A percentile compares a stretch with the other conserved stretches of the same genome.
Evolutionary conservation across 345 rosid genomes (phyloP).

Genomic region (Linum trigynum): DNA sequence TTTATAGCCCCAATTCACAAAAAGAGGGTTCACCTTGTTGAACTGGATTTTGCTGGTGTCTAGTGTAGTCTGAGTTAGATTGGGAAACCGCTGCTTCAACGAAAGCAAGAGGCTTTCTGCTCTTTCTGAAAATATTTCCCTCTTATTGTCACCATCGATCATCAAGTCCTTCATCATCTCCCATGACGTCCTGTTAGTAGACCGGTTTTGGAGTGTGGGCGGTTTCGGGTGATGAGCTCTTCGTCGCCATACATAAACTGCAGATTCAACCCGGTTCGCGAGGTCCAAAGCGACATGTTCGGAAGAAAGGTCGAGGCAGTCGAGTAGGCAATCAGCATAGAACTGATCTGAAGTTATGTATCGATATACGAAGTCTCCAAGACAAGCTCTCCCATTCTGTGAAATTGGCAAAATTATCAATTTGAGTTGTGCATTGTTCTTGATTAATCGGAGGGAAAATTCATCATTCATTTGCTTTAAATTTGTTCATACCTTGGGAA

Average conservation of each 20-base stretch:
- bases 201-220: constrained; percentile 31
- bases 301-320: constrained; percentile 80
- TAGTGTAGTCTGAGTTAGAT: constrained; percentile 82
- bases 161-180: constrained; percentile 80
- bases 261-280: constrained; percentile 81
- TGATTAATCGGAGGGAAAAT: no score
- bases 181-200: constrained; percentile 78
- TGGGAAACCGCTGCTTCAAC: constrained; percentile 83
- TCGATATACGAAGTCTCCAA: constrained; percentile 77
- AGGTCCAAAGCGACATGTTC: constrained; percentile 91
- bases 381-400: constrained; percentile 77
- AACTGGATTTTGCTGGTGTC: constrained; percentile 96
- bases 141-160: constrained; percentile 65
- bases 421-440: not conserved
- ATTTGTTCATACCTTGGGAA: constrained; percentile 58
- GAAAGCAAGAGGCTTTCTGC: constrained; percentile 79
- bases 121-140: constrained; percentile 72
- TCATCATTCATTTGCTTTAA: not conserved
- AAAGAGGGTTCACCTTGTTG: constrained; percentile 46
- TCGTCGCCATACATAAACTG: constrained; percentile 65
- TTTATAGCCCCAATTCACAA: not conserved
- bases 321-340: constrained; percentile 80
- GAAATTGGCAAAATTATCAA: not conserved
- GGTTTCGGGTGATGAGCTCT: constrained; percentile 43
- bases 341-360: constrained; percentile 77